Conservation (phyloP, 768 basidiomycete genomes). For the Mycena metata region DNA sequence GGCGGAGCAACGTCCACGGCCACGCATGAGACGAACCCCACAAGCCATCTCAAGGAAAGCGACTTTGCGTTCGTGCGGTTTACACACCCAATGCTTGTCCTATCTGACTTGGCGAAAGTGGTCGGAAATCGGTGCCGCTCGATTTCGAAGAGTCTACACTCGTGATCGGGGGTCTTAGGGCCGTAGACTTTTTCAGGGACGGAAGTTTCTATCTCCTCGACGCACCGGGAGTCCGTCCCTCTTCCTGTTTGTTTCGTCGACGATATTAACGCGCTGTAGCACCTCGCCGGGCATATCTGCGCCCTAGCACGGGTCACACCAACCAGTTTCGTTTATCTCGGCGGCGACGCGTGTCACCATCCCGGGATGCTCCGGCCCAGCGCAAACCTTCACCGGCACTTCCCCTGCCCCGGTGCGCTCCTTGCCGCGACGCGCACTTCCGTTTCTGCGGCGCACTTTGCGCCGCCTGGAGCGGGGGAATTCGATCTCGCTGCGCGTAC, state of each 20-base stretch:
- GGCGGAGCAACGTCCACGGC: conserved; percentile 25
- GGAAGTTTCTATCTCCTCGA: conserved; percentile 43
- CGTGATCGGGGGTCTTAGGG: conserved; percentile 34
- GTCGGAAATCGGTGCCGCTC: conserved; percentile 33
- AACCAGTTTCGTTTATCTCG: conserved; percentile 39
- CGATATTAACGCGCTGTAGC: conserved; percentile 21
- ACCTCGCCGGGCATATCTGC: conserved; percentile 37
- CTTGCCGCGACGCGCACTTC: conserved; percentile 10
- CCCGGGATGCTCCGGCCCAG: conserved; percentile 39
- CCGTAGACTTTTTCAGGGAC: conserved; percentile 42
- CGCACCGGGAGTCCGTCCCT: conserved; percentile 36
- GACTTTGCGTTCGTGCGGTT: conserved; percentile 34
- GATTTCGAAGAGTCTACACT: conserved; percentile 31
- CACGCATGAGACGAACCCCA: conserved; percentile 18
- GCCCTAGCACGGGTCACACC: conserved; percentile 40
- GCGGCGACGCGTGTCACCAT: conserved; percentile 40
- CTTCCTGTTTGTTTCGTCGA: neutral
- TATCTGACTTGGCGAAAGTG: conserved; percentile 26
- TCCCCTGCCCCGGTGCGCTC: conserved; percentile 34
- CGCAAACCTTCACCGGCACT: conserved; percentile 29
- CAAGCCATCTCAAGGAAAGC: conserved; percentile 27
- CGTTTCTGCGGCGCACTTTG: conserved; percentile 30
- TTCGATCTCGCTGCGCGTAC: conserved; percentile 23
- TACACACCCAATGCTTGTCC: no score
- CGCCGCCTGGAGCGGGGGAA: neutral